These are phyloP conservation scores for Calonectria pauciramosa DNA, from an alignment of 2,329 filamentous ascomycete species.

Conservation along the genomic window DNA sequence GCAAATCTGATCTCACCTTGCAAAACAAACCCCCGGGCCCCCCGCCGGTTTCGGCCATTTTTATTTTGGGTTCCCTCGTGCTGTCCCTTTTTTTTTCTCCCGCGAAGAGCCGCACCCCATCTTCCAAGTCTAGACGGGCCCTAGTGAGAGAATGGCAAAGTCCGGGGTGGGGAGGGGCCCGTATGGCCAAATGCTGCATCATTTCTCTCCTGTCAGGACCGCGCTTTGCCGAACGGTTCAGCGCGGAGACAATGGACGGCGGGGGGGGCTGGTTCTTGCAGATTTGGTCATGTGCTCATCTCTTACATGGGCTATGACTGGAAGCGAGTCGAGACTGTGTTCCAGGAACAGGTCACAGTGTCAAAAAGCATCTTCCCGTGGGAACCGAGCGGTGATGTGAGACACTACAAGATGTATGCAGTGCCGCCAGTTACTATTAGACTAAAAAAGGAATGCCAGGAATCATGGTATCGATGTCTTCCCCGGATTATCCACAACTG, in stretches of 20 bases:
- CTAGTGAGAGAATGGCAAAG: slow-evolving; percentile 5
- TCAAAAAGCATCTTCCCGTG: not conserved
- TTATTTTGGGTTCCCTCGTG: slow-evolving; percentile 5
- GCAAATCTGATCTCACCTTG: slow-evolving; percentile 15
- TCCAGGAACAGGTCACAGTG: not conserved
- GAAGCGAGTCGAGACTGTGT: not conserved
- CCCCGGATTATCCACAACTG: not conserved
- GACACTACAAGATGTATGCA: not conserved
- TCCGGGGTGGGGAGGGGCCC: slow-evolving; percentile 11
- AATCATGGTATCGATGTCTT: slow-evolving; percentile 3
- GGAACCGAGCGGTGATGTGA: not conserved
- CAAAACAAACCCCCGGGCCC: not conserved
- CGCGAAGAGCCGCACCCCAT: slow-evolving; percentile 45
- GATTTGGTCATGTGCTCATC: slow-evolving; percentile 38
- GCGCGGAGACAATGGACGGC: slow-evolving; percentile 32
- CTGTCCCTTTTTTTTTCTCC: slow-evolving; percentile 32
- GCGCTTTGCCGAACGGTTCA: slow-evolving; percentile 41
- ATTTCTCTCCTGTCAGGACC: slow-evolving; percentile 16
- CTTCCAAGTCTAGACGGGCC: not conserved
- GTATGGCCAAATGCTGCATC: not conserved
- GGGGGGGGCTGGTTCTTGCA: not conserved
- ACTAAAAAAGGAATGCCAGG: not conserved
- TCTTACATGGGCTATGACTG: slow-evolving; percentile 13
- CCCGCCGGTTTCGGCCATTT: slow-evolving; percentile 40
- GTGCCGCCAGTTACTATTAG: not conserved